These are phyloP conservation scores for Hymenoscyphus albidus DNA, from an alignment of 2,329 filamentous ascomycete genomes.

Conservation along the genomic window DNA sequence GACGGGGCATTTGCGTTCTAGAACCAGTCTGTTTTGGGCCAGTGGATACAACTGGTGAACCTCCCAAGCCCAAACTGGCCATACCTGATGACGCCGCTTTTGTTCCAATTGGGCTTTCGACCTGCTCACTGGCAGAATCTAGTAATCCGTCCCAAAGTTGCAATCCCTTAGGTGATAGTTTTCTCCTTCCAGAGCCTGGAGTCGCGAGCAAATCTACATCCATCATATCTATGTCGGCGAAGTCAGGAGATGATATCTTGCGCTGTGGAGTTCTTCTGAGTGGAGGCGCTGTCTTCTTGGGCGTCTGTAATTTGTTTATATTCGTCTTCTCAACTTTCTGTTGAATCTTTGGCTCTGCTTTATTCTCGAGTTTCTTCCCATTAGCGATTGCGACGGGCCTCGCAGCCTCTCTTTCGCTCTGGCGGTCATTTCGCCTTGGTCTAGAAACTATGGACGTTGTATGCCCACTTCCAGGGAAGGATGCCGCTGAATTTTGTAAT, in stretches of 20 bases:
- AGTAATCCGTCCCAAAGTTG: constrained; percentile 32
- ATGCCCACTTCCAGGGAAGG: constrained; percentile 15
- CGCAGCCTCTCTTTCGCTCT: constrained; percentile 3
- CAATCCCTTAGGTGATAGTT: constrained; percentile 29
- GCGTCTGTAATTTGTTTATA: neutral
- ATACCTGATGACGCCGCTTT: neutral
- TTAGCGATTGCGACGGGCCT: neutral
- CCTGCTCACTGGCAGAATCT: constrained; percentile 16
- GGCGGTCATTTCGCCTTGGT: constrained; percentile 18
- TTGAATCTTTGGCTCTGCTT: neutral
- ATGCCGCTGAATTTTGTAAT: constrained; percentile 12
- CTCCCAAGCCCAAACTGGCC: neutral
- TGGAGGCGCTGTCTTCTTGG: constrained; percentile 15
- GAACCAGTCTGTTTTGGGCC: neutral
- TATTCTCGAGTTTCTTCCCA: neutral
- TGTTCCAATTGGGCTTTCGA: constrained; percentile 11
- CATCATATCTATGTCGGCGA: constrained; percentile 25
- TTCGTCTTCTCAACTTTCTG: neutral
- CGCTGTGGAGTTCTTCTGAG: neutral
- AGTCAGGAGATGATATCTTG: constrained; percentile 18
- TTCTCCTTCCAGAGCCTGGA: neutral
- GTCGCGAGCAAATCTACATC: constrained; percentile 18
- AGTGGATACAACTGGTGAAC: neutral
- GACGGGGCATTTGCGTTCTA: constrained; percentile 21
- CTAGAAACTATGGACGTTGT: constrained; percentile 19